Evolutionary conservation across 2,329 filamentous ascomycete species (phyloP).

Genomic region (Pseudopyricularia javanii): DNA sequence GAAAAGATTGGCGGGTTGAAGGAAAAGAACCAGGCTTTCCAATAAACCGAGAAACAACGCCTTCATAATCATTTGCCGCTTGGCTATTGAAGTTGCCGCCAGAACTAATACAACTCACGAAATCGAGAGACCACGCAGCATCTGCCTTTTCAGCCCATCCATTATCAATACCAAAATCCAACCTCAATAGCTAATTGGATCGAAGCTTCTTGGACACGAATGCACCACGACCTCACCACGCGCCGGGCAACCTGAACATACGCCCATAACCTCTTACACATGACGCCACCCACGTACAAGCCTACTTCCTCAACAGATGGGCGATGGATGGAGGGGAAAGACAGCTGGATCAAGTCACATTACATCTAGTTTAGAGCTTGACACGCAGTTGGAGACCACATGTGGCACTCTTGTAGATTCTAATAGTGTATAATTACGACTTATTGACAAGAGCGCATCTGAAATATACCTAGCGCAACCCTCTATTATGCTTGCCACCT

Average conservation of each 20-base stretch:
- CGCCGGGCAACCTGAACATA: not conserved
- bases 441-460: constrained; percentile 3
- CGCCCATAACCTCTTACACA: not conserved
- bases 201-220: not conserved
- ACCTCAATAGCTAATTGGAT: not conserved
- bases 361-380: not conserved
- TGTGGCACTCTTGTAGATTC: constrained; percentile 19
- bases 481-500: too few species aligned
- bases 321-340: not conserved
- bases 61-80: not conserved
- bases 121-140: not conserved
- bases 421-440: constrained; percentile 25
- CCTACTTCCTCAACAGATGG: not conserved
- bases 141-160: not conserved
- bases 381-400: constrained; percentile 8
- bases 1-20: constrained; percentile 88
- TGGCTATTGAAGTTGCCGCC: not conserved
- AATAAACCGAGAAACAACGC: constrained; percentile 7
- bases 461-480: not conserved
- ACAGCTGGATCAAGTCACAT: not conserved
- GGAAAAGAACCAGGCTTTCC: constrained; percentile 57
- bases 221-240: not conserved
- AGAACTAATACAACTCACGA: not conserved
- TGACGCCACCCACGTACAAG: not conserved
- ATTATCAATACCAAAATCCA: not conserved